These are phyloP conservation scores for Microbotryum scabiosae DNA, from an alignment of 1,284 basidiomycete genomes.

Conservation along the genomic window DNA sequence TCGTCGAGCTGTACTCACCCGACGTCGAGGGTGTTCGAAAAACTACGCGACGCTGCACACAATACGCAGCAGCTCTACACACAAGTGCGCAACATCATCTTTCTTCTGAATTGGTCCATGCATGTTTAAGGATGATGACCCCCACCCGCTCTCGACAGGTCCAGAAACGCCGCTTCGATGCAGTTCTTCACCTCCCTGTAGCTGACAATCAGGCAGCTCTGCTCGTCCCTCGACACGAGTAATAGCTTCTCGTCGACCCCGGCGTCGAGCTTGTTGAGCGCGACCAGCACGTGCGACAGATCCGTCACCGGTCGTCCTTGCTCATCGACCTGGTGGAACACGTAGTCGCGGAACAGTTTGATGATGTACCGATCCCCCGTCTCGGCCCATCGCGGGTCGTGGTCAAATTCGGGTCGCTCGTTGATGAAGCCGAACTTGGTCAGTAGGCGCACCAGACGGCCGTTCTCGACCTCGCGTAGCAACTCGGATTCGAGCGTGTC, in stretches of 20 bases:
- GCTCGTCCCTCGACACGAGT: slow-evolving; percentile 87
- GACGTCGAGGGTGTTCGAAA: too few species aligned
- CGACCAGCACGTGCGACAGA: slow-evolving; percentile 78
- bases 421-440: slow-evolving; percentile 98
- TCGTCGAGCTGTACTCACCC: too few species aligned
- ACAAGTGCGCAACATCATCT: too few species aligned
- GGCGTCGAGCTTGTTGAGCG: slow-evolving; percentile 89
- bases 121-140: too few species aligned
- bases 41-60: too few species aligned
- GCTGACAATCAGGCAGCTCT: slow-evolving; percentile 90
- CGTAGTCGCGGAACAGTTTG: slow-evolving; percentile 96
- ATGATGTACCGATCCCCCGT: slow-evolving; percentile 96
- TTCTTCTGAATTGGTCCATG: too few species aligned
- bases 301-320: slow-evolving; percentile 83
- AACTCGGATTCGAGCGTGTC: slow-evolving; percentile 80
- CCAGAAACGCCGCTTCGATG: slow-evolving; percentile 64
- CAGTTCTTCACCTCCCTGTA: slow-evolving; percentile 80
- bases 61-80: too few species aligned
- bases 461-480: slow-evolving; percentile 90
- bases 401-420: slow-evolving; percentile 95
- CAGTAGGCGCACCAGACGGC: slow-evolving; percentile 78
- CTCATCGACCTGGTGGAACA: slow-evolving; percentile 95
- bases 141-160: slow-evolving; percentile 8
- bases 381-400: slow-evolving; percentile 93
- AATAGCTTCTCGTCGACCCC: slow-evolving; percentile 89